Base-by-base conservation (phyloP, 1,139 yeast genomes). In the Protomyces pachydermus region DNA sequence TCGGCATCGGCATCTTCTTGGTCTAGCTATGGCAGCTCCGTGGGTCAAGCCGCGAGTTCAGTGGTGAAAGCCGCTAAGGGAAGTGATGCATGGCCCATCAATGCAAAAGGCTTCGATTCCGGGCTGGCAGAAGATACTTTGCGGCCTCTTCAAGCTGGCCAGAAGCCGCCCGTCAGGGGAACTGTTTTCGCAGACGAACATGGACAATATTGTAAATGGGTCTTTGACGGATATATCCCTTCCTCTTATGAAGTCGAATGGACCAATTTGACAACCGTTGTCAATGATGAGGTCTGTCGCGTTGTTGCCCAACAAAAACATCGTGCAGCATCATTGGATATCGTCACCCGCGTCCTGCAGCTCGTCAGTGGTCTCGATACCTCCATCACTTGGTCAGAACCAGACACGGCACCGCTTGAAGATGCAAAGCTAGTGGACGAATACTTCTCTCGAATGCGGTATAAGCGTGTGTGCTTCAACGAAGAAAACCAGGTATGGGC, bases 391-490 rank as follows among this genome's bases (percentile, higher is more conserved):
- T 58, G 52, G 39, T 34, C 28, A 28, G 52, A 10, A 20, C 39
- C 25, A 28, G 62, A 58, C 32, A 51, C 62, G 12, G 54, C 54
- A 18, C 52, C 42, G 34, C 56, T 54, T 10, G 32, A 16, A 12
- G 55, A 34, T 2, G 39, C 39, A 9, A 37, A 52, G 18, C n/a
- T 51, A 2, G 56, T 37, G 8, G 62, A 58, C 23, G 35, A 18
- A 23, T 39, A 38, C 62, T 25, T 58, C 38, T 58, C 62, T 14
- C 56, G 62, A 4, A 51, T 58, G 56, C 48, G 51, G 45, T 58
- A 58, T 20, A 14, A 50, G 12, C 53, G 56, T n/a, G 56, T 18
- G 16, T 58, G 62, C 46, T 58, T 51, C 37, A 50, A 51, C 18
- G 34, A 34, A 9, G 20, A 38, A 4, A 8, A 28, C 6, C 51